These are phyloP conservation scores for Ambrosia hybrid DNA, from an alignment of 140 eudicot species.

Conservation along the genomic window DNA sequence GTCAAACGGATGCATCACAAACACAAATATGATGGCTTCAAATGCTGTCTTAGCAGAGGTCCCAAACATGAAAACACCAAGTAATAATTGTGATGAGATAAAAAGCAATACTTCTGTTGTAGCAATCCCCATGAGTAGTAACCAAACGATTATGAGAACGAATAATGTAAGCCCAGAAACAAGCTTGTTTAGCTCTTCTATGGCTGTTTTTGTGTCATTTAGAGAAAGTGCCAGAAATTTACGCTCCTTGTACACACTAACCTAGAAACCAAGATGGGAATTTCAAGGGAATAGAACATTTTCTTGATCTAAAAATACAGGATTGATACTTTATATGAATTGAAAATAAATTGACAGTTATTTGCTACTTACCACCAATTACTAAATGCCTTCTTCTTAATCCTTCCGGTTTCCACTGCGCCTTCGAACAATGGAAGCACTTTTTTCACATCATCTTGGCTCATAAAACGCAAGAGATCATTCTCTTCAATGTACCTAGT, in stretches of 20 bases:
- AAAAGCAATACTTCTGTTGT: constrained; percentile 64
- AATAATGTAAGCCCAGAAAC: constrained; percentile 45
- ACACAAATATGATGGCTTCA: constrained; percentile 74
- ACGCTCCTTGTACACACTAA: constrained; percentile 66
- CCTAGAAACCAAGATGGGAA: constrained; percentile 36
- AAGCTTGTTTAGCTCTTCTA: constrained; percentile 74
- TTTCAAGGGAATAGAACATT: neutral
- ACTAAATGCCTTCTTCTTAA: constrained; percentile 52
- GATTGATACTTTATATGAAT: neutral
- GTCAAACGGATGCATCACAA: constrained; percentile 76
- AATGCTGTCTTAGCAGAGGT: constrained; percentile 54
- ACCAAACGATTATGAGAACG: constrained; percentile 56
- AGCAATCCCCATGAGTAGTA: constrained; percentile 67
- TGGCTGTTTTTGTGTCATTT: constrained; percentile 75
- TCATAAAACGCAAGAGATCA: constrained; percentile 70
- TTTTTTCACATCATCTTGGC: constrained; percentile 50
- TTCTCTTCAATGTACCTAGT: constrained; percentile 70
- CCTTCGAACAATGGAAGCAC: constrained; percentile 67
- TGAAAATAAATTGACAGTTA: neutral
- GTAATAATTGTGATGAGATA: constrained; percentile 68
- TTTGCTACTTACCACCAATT: constrained; percentile 67
- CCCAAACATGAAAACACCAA: constrained; percentile 68
- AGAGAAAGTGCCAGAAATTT: constrained; percentile 73
- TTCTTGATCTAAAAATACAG: neutral
- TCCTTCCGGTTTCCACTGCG: constrained; percentile 65